Evolutionary conservation across 441 rosid genomes (phyloP), one percentile per base, ranked within the genome.

Genomic region (Aleurites moluccanus): DNA sequence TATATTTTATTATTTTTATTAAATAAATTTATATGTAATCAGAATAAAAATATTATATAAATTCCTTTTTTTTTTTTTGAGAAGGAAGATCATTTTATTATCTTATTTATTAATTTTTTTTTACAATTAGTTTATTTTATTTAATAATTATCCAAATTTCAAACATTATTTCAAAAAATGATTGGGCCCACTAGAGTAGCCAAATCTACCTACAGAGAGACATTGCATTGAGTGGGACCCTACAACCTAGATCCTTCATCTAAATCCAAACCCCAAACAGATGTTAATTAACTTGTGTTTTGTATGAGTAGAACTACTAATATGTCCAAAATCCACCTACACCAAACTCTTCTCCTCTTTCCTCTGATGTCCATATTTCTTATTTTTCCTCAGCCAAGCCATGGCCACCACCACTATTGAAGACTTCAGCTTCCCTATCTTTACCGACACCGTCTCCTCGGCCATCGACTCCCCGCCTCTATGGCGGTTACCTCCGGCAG

Each of bases 391-490:
- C 68, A 70, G 27, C 53, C 38, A 63, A 50, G 4, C 59, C 63
- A 83, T 83, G 86, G 84, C 35, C n/a, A 60, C 64, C 20, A 2
- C 80, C 50, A 11, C 25, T 15, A 9, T 3, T 7, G 85, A 86
- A 64, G 94, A 91, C 50, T 93, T 93, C 82, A 82, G 83, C 86
- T 92, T 93, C 85, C 98, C 97, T 4, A 53, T 75, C 23, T 52
- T 83, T 70, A 28, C 84, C 9, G 70, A 76, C 61, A 28, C 88
- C 11, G 35, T 9, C 50, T 56, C 78, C 9, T 56, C 62, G 30
- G 68, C 80, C 70, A 69, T 86, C 45, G 94, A 88, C 44, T 93
- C 96, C 2, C 98, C 97, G 10, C 92, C 93, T 10, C 45, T 91
- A 0, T 93, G 97, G 97, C 83, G 49, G 33, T 67, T 77, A 11